These are phyloP conservation scores for Coleophoma crateriformis DNA, from an alignment of 2,329 filamentous ascomycete genomes.

Conservation along the genomic window DNA sequence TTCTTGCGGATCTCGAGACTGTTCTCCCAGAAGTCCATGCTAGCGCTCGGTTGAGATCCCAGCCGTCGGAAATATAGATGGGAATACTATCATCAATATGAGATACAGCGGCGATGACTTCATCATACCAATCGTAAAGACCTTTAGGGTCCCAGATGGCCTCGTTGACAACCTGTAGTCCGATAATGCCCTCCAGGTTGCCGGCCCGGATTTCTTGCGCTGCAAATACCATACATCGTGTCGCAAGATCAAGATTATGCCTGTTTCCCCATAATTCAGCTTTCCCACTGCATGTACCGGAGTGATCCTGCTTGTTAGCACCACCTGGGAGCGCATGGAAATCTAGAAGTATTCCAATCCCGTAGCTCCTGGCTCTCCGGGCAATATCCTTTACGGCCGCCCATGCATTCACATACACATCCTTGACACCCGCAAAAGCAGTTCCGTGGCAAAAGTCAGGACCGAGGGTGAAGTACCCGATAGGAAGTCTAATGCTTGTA, in stretches of 20 bases:
- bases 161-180: constrained; percentile 55
- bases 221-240: constrained; percentile 43
- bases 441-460: constrained; percentile 43
- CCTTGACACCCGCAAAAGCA: constrained; percentile 38
- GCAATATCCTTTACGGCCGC: constrained; percentile 40
- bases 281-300: constrained; percentile 44
- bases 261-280: constrained; percentile 44
- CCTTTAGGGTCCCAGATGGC: constrained; percentile 40
- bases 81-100: constrained; percentile 43
- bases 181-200: constrained; percentile 35
- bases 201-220: constrained; percentile 36
- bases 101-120: constrained; percentile 38
- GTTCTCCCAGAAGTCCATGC: constrained; percentile 39
- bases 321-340: constrained; percentile 54
- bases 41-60: constrained; percentile 41
- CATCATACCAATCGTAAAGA: constrained; percentile 53
- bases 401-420: constrained; percentile 50
- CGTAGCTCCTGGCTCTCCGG: constrained; percentile 34
- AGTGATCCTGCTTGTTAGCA: constrained; percentile 49
- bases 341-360: constrained; percentile 52
- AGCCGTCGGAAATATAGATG: constrained; percentile 52
- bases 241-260: constrained; percentile 37
- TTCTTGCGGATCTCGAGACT: constrained; percentile 18
- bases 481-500: constrained; percentile 52
- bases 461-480: constrained; percentile 54